Base-by-base conservation (phyloP, 352 stramenopile genomes). In the Saprolegnia parasitica region DNA sequence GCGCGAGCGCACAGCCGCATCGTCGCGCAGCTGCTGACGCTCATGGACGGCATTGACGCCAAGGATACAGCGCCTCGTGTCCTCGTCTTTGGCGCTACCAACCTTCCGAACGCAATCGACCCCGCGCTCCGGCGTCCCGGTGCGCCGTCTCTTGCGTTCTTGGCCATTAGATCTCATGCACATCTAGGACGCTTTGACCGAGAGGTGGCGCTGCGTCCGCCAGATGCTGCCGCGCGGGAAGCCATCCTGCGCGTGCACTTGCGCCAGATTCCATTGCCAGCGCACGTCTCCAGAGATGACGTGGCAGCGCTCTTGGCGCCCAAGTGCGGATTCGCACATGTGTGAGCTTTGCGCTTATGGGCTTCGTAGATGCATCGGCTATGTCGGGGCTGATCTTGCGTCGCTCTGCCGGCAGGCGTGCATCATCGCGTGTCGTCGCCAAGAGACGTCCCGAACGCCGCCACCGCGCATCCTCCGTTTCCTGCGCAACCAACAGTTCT, bases 21-120 rank as follows among this genome's bases (percentile, higher is more conserved):
- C 13, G 95, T 99, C 9, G 95, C 93, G 6, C 95, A 98, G 74
- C 71, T 99, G 23, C 77, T 99, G 21, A 98, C 96, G 54, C 74
- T 98, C 24, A 90, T 98, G 73, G 96, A 99, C 74, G 95, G 91
- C 10, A 78, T 96, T 0, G 94, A 97, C 67, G 42, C 42, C 42
- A 68, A 57, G 40, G 60, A 67, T 0, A 72, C 80, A 1, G 80
- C 76, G 29, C 90, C 83, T 6, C 95, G 98, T 67, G 90, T 99
- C 15, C 83, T 98, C 10, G 89, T 99, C 24, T 84, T 98, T 47
- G 96, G 87, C 21, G 94, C 96, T 4, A 98, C 96, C 11, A 98
- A 98, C 73, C 73, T 96, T 18, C 94, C 95, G 1, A 98, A 98
- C 76, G 83, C 90, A 0, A 97, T 99, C 54, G 81, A 92, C 61